Base-by-base conservation (phyloP, 2,329 filamentous ascomycete genomes). In the Seiridium cupressi region DNA sequence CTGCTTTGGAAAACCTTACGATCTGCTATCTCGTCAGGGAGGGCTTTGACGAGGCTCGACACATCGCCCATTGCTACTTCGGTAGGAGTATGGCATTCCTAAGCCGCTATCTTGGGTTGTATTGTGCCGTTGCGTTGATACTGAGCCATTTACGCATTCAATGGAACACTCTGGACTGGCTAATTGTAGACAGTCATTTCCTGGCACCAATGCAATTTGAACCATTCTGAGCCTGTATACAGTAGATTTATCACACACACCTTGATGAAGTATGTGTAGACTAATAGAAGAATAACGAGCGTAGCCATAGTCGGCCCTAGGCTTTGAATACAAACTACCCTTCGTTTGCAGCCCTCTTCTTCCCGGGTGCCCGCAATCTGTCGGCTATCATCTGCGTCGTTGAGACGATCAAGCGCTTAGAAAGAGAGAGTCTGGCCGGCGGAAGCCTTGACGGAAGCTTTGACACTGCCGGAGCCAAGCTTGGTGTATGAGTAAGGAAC, bases 401-500 rank as follows among this genome's bases (percentile, higher is more conserved):
- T 10, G 9, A 31, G 5, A 31, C 7, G 42, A 38, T 32, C 13
- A 44, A 11, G 6, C 8, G 31, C 36, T 36, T 59, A 61, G 55
- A 61, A 59, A 2, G 60, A 59, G 6, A 62, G 54, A 4, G 54
- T 62, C 53, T 59, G 57, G 2, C 60, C 60, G 11, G 60, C 60
- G 35, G 47, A 57, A 47, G 57, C 57, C 18, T 8, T 42, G 40
- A 62, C 60, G 13, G 60, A 62, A 44, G 57, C 48, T 57, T 62
- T 62, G 54, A 62, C 60, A 44, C n/a, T 62, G 47, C 46, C 60
- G 26, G 60, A 62, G 48, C 60, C 60, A 18, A 62, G 60, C 54
- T 60, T 60, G 42, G 31, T 54, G 54, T 62, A 62, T 3, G 57
- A 57, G 57, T 62, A 62, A 13, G 60, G 60, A 10, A 62, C 60